These are phyloP conservation scores for Ceratobasidium sp. DNA, from an alignment of 1,284 basidiomycete species.

Conservation along the genomic window DNA sequence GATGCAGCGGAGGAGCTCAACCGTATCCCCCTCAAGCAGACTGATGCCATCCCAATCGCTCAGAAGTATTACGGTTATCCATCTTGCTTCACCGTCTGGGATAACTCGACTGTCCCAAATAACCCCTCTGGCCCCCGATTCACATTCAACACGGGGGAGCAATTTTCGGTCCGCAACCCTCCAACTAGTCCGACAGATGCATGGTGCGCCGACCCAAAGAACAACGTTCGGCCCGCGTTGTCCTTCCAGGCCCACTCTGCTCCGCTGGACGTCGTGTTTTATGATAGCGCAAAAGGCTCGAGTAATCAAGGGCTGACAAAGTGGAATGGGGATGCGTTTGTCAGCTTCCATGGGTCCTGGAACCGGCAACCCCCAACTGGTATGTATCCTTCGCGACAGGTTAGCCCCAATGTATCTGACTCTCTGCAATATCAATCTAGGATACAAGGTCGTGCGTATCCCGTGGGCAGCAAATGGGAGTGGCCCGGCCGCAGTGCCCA, in stretches of 20 bases:
- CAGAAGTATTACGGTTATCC: constrained; percentile 44
- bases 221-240: constrained; percentile 17
- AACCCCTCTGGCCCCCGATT: constrained; percentile 3
- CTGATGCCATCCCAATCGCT: not conserved
- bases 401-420: no score
- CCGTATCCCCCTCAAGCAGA: constrained; percentile 16
- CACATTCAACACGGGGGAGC: constrained; percentile 26
- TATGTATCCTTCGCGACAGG: no score
- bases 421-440: no score
- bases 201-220: constrained; percentile 35
- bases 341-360: constrained; percentile 45
- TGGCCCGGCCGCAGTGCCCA: not conserved
- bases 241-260: constrained; percentile 26
- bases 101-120: not conserved
- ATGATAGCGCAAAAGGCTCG: constrained; percentile 7
- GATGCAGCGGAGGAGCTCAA: constrained; percentile 23
- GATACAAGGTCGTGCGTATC: constrained; percentile 16
- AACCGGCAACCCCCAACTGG: constrained; percentile 41
- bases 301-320: constrained; percentile 11
- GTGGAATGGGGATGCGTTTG: no score
- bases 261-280: constrained; percentile 41
- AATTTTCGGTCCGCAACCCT: constrained; percentile 22
- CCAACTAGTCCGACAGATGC: constrained; percentile 9
- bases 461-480: not conserved
- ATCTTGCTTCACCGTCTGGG: constrained; percentile 38